Evolutionary conservation across 192 early-diverging fungal species (phyloP), one percentile per base, ranked within the genome.

Genomic region (Backusella parvicylindrica): DNA sequence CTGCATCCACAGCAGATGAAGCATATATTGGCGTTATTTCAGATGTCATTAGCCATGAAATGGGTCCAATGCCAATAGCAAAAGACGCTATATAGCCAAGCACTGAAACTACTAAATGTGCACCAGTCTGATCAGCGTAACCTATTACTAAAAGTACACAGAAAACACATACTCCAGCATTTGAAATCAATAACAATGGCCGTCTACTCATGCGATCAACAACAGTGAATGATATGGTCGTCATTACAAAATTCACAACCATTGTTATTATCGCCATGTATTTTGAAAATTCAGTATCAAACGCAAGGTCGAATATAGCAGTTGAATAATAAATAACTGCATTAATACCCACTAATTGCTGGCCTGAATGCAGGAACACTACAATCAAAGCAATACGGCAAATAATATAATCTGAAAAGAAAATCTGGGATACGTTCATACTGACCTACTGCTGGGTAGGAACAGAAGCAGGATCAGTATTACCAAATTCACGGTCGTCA

Each of bases 331-430:
- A 94, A 72, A 94, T 93, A 38, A 92, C 89, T 12, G 90, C 92
- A 77, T 95, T 95, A 75, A 96, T 94, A 56, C 91, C 94, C 36
- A 87, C 89, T 33, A 95, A 83, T 81, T 95, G 94, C 79, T 96
- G 95, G 70, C 86, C 82, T 37, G 91, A 82, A 82, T 94, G 91
- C 15, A 95, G 66, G 11, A 85, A 78, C 12, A 93, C 79, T 56
- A 90, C 89, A 49, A 86, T 86, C 16, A 91, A 30, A 2, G 94
- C 85, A 64, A 91, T 87, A 53, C 80, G 78, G 12, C 87, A 81
- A 75, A 93, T 79, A 63, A 87, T 85, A 69, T 82, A 73, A 4
- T 86, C 83, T 18, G 81, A 82, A 60, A 60, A 11, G 68, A 95
- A 82, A 7, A 93, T 84, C 38, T 86, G 74, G 36, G 80, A 63